Evolutionary conservation across 441 rosid species (phyloP).

Genomic region (Croton laevigatus): DNA sequence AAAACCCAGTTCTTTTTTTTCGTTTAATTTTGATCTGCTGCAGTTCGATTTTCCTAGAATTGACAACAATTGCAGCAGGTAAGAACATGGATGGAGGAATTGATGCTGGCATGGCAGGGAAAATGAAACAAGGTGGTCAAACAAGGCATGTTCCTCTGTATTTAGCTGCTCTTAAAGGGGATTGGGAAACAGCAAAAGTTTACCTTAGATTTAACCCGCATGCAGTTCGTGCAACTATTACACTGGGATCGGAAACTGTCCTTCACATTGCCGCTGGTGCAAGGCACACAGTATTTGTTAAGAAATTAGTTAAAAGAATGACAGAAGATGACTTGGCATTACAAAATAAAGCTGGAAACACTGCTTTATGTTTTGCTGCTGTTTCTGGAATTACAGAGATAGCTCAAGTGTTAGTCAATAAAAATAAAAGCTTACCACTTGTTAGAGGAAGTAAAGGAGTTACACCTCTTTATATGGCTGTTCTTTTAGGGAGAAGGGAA

Average conservation of each 20-base stretch:
- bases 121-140: not conserved
- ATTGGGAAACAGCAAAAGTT: slow-evolving; percentile 33
- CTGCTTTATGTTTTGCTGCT: slow-evolving; percentile 45
- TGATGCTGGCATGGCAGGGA: not conserved
- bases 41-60: too few species aligned
- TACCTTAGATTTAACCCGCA: slow-evolving; percentile 28
- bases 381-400: slow-evolving; percentile 37
- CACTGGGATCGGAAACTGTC: slow-evolving; percentile 32
- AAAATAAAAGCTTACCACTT: slow-evolving; percentile 29
- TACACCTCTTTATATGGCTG: slow-evolving; percentile 43
- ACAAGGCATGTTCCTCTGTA: slow-evolving; percentile 26
- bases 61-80: too few species aligned
- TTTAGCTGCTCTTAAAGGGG: slow-evolving; percentile 42
- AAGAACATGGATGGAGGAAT: not conserved
- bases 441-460: slow-evolving; percentile 32
- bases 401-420: slow-evolving; percentile 34
- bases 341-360: slow-evolving; percentile 34
- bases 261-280: slow-evolving; percentile 49
- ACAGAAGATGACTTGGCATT: slow-evolving; percentile 28
- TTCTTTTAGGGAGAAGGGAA: slow-evolving; percentile 36
- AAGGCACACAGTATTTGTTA: slow-evolving; percentile 34
- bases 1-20: not conserved
- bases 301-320: slow-evolving; percentile 34
- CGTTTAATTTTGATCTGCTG: too few species aligned
- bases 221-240: slow-evolving; percentile 32